Conservation (phyloP, 2,329 filamentous ascomycete species). For the Colletotrichum acutatum region DNA sequence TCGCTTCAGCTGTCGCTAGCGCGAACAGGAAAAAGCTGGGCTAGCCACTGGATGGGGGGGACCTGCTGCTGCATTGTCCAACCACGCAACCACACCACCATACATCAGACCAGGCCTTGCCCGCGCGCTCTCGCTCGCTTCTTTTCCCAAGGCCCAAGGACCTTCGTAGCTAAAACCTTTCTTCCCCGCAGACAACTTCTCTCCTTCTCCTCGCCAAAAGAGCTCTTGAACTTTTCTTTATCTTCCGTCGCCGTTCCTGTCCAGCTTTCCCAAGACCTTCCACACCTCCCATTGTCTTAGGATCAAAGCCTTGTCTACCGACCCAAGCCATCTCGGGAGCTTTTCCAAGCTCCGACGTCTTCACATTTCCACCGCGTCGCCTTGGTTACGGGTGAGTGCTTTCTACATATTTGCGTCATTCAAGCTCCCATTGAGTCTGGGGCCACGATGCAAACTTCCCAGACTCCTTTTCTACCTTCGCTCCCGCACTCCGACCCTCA, state of each 20-base stretch:
- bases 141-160: constrained; percentile 6
- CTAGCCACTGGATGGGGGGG: constrained; percentile 7
- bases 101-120: constrained; percentile 27
- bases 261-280: constrained; percentile 18
- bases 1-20: background rate
- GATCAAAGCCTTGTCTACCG: constrained; percentile 31
- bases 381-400: constrained; percentile 33
- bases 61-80: constrained; percentile 22
- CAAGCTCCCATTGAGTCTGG: constrained; percentile 12
- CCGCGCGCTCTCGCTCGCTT: constrained; percentile 7
- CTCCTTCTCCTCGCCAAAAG: constrained; percentile 6
- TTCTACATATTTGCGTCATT: constrained; percentile 32
- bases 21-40: constrained; percentile 24
- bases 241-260: constrained; percentile 9
- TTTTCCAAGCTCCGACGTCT: constrained; percentile 28
- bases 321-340: constrained; percentile 25
- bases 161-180: constrained; percentile 33
- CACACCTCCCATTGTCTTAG: constrained; percentile 25
- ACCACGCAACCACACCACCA: constrained; percentile 32
- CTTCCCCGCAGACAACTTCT: constrained; percentile 32
- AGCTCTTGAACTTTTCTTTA: constrained; percentile 18
- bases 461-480: constrained; percentile 10
- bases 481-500: background rate
- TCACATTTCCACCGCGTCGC: constrained; percentile 22
- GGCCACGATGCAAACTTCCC: background rate